Evolutionary conservation across 495 filamentous ascomycete species (phyloP).

Genomic region (Lasiosphaeris hirsuta): DNA sequence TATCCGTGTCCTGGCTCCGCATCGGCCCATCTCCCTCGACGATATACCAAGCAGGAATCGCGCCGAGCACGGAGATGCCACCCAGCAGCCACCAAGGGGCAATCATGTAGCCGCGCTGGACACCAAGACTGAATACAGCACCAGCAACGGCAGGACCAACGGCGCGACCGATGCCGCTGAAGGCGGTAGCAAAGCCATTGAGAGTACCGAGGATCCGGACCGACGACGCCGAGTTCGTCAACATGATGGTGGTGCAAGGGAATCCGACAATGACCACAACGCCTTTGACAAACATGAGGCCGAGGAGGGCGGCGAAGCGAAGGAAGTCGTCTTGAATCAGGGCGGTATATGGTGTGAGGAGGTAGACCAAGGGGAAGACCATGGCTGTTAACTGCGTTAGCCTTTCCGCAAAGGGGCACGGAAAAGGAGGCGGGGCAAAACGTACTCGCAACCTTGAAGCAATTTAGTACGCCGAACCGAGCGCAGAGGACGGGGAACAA

Average conservation of each 20-base stretch:
- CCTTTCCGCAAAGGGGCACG: background rate
- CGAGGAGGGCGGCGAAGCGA: slow-evolving; percentile 47
- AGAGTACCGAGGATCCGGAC: slow-evolving; percentile 78
- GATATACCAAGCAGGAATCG: slow-evolving; percentile 65
- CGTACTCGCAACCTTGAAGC: slow-evolving; percentile 55
- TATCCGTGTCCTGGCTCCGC: slow-evolving; percentile 25
- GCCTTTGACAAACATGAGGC: slow-evolving; percentile 65
- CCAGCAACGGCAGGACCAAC: slow-evolving; percentile 69
- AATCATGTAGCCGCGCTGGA: slow-evolving; percentile 67
- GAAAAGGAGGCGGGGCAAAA: background rate
- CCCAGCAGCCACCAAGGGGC: slow-evolving; percentile 76
- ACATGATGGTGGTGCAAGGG: slow-evolving; percentile 80
- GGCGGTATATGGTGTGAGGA: slow-evolving; percentile 69
- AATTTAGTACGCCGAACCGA: slow-evolving; percentile 66
- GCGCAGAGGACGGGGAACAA: slow-evolving; percentile 69
- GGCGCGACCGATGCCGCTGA: slow-evolving; percentile 74
- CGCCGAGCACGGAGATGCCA: slow-evolving; percentile 55
- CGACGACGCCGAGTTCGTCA: slow-evolving; percentile 80
- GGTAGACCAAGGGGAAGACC: slow-evolving; percentile 68
- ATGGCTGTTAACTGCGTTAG: slow-evolving; percentile 28
- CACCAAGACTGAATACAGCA: slow-evolving; percentile 64
- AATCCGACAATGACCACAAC: slow-evolving; percentile 75
- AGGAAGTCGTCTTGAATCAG: slow-evolving; percentile 47
- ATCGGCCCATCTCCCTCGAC: slow-evolving; percentile 72
- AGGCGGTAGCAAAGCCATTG: slow-evolving; percentile 81